Conservation (phyloP, 768 basidiomycete species). For the Sarcodon aspratus region DNA sequence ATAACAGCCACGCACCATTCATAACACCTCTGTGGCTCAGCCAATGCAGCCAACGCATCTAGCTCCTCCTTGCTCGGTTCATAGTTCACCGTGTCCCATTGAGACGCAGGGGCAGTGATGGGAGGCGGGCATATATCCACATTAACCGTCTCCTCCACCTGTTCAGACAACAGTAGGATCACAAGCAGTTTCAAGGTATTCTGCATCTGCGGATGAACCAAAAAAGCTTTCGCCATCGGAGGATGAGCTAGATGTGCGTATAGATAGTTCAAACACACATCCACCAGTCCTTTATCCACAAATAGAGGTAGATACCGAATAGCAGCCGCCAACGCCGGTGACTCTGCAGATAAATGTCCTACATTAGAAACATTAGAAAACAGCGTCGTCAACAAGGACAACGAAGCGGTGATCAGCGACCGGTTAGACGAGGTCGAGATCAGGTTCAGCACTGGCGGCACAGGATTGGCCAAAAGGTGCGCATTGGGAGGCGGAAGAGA, state of each 20-base stretch:
- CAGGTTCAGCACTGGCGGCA: slow-evolving; percentile 45
- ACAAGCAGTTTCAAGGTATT: slow-evolving; percentile 58
- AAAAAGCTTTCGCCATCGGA: slow-evolving; percentile 66
- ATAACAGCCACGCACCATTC: slow-evolving; percentile 49
- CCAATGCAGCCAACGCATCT: slow-evolving; percentile 39
- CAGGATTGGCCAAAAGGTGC: slow-evolving; percentile 30
- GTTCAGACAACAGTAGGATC: slow-evolving; percentile 57
- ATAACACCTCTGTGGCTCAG: slow-evolving; percentile 73
- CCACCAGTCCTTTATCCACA: slow-evolving; percentile 55
- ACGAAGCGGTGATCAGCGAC: slow-evolving; percentile 57
- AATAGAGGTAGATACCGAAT: slow-evolving; percentile 68
- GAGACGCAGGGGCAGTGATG: slow-evolving; percentile 42
- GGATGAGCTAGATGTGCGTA: slow-evolving; percentile 68
- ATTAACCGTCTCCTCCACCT: slow-evolving; percentile 55
- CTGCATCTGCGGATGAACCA: slow-evolving; percentile 61
- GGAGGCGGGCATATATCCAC: slow-evolving; percentile 51
- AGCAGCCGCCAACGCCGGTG: slow-evolving; percentile 49
- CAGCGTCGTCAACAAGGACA: slow-evolving; percentile 49
- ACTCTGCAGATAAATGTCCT: slow-evolving; percentile 37
- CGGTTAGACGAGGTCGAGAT: slow-evolving; percentile 55
- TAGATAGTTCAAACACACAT: slow-evolving; percentile 63
- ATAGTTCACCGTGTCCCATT: slow-evolving; percentile 38
- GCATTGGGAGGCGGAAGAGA: slow-evolving; percentile 23
- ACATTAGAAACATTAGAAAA: slow-evolving; percentile 52
- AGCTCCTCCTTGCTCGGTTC: slow-evolving; percentile 66